phyloP scores from a whole-genome alignment of 225 moss, liverwort and hornwort genomes.

The Pseudoscleropodium purum region DNA sequence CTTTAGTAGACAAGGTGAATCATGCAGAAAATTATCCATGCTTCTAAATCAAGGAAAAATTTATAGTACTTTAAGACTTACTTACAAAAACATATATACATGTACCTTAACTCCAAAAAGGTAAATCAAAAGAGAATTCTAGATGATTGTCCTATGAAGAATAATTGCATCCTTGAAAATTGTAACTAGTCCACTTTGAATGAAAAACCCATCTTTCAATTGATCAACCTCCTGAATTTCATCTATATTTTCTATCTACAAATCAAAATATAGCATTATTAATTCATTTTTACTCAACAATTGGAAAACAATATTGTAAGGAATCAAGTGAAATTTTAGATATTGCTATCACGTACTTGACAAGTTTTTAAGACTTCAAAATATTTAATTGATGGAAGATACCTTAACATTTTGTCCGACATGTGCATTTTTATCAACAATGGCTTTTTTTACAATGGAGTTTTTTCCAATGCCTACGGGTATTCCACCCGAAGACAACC shows the following conservation, averaged over 20 bases:
- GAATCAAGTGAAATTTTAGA: background rate
- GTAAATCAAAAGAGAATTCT: background rate
- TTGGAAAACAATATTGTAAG: background rate
- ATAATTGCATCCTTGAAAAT: constrained; percentile 73
- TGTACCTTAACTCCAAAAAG: background rate
- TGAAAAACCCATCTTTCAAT: constrained; percentile 61
- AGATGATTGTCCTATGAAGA: constrained; percentile 55
- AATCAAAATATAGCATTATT: background rate
- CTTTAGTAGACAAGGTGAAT: background rate
- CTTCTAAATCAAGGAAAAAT: background rate
- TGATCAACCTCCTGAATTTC: constrained; percentile 63
- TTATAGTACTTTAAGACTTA: background rate
- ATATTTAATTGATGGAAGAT: background rate
- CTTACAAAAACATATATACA: background rate
- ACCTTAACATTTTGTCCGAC: constrained; percentile 77
- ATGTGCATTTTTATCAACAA: constrained; percentile 77
- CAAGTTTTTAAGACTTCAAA: background rate
- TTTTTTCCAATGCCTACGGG: constrained; percentile 77
- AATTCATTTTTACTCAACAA: background rate
- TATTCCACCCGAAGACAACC: constrained; percentile 42
- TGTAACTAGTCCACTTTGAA: constrained; percentile 58
- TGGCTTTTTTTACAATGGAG: constrained; percentile 64
- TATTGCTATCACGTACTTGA: background rate
- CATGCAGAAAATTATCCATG: background rate
- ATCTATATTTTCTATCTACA: constrained; percentile 58